A percentile compares a stretch with the other conserved stretches of the same genome.
Conservation (phyloP, 257 asterid genomes). For the Coffea canephora region DNA sequence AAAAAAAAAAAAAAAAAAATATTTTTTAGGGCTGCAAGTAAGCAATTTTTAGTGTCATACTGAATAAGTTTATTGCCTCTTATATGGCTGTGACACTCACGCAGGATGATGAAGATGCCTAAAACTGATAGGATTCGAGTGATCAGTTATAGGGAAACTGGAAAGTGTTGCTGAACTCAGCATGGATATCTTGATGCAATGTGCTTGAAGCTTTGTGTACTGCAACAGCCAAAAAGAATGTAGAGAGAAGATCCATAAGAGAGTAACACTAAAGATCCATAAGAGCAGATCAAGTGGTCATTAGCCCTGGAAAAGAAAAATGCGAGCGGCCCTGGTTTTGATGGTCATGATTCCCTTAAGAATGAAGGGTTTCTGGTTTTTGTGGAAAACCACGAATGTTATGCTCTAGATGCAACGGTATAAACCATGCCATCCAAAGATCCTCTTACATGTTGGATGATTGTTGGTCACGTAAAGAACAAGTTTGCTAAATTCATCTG, state of each 20-base stretch:
- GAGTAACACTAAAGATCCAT: not conserved
- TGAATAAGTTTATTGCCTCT: not conserved
- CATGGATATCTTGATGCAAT: conserved; percentile 3
- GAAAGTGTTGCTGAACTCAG: not conserved
- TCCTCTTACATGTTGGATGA: not conserved
- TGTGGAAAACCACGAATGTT: not conserved
- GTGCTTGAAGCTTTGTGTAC: not conserved
- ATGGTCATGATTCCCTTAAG: not conserved
- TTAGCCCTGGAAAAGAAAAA: not conserved
- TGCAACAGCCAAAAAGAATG: not conserved
- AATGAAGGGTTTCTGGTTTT: not conserved
- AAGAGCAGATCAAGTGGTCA: not conserved
- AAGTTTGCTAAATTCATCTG: not conserved
- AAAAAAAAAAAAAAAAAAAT: too few species aligned
- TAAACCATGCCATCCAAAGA: not conserved
- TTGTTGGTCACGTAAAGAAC: not conserved
- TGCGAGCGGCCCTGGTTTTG: not conserved
- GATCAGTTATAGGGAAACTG: not conserved
- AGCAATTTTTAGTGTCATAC: too few species aligned
- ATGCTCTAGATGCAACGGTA: not conserved
- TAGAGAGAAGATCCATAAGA: too few species aligned
- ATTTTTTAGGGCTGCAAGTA: too few species aligned
- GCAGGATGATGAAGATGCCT: not conserved
- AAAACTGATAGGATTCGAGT: not conserved
- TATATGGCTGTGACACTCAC: not conserved